Evolutionary conservation across 352 stramenopile species (phyloP).

Genomic region (Aphanomyces cochlioides): DNA sequence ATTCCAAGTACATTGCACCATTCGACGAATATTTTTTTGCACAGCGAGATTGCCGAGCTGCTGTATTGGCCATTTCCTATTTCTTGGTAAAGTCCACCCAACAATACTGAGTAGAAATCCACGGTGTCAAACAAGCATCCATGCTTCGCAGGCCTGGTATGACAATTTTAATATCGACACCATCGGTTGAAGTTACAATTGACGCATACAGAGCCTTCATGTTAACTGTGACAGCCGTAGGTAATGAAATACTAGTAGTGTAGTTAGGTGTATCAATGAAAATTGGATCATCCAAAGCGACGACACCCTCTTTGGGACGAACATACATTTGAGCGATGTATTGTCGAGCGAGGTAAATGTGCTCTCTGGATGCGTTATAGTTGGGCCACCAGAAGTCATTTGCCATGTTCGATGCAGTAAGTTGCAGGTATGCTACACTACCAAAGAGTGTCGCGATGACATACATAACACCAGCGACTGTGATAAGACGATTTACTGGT

Average conservation of each 20-base stretch:
- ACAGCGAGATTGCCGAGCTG: neutral
- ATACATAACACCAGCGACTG: neutral
- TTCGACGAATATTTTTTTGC: neutral
- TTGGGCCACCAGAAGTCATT: slow-evolving; percentile 9
- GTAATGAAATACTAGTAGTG: neutral
- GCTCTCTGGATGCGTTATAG: slow-evolving; percentile 1
- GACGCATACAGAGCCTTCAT: neutral
- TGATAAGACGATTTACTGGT: too few relatives aligned
- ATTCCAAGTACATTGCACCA: slow-evolving; percentile 11
- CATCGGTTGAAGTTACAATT: neutral
- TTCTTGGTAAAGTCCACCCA: neutral
- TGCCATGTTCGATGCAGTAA: neutral
- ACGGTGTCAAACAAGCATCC: neutral
- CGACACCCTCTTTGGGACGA: neutral
- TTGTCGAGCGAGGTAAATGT: neutral
- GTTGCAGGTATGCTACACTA: neutral
- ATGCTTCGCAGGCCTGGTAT: neutral
- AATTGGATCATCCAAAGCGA: neutral
- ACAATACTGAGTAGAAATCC: slow-evolving; percentile 5
- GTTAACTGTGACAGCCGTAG: neutral
- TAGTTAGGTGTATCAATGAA: neutral
- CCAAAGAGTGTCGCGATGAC: neutral
- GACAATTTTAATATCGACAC: neutral
- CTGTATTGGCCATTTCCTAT: slow-evolving; percentile 1
- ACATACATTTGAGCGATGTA: neutral